Evolutionary conservation across 2,329 filamentous ascomycete genomes (phyloP).

Genomic region (Nothophoma quercina): DNA sequence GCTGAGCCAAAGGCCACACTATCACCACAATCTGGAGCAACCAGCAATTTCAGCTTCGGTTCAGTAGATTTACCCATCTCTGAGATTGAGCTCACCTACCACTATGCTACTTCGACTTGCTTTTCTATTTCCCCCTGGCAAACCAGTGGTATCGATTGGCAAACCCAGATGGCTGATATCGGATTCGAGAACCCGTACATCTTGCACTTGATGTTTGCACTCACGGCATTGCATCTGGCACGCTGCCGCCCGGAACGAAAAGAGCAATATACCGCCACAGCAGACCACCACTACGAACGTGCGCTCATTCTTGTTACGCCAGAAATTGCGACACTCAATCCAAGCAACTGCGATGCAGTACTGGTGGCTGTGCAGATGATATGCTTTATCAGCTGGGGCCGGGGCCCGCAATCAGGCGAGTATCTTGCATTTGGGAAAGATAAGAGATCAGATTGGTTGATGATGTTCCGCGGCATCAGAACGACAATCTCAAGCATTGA

Average conservation of each 20-base stretch:
- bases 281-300: constrained; percentile 32
- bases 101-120: constrained; percentile 38
- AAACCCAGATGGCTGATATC: constrained; percentile 28
- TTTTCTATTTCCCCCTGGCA: constrained; percentile 28
- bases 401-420: constrained; percentile 37
- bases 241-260: constrained; percentile 27
- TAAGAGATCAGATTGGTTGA: constrained; percentile 38
- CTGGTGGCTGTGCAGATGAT: constrained; percentile 35
- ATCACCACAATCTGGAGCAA: neutral
- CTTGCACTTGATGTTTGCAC: constrained; percentile 33
- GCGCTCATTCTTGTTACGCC: constrained; percentile 31
- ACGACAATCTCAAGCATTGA: constrained; percentile 28
- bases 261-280: constrained; percentile 25
- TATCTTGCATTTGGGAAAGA: constrained; percentile 39
- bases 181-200: constrained; percentile 28
- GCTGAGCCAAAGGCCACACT: neutral
- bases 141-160: constrained; percentile 23
- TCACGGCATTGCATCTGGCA: constrained; percentile 38
- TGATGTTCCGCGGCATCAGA: constrained; percentile 41
- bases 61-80: constrained; percentile 17
- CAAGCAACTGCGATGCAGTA: constrained; percentile 34
- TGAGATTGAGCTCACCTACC: constrained; percentile 38
- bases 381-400: constrained; percentile 35
- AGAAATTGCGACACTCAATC: constrained; percentile 27
- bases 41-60: neutral